Percentiles rank a stretch among this genome's conserved stretches.
These are phyloP conservation scores for Leptodermis oblonga DNA, from an alignment of 257 asterid genomes.

Conservation along the genomic window DNA sequence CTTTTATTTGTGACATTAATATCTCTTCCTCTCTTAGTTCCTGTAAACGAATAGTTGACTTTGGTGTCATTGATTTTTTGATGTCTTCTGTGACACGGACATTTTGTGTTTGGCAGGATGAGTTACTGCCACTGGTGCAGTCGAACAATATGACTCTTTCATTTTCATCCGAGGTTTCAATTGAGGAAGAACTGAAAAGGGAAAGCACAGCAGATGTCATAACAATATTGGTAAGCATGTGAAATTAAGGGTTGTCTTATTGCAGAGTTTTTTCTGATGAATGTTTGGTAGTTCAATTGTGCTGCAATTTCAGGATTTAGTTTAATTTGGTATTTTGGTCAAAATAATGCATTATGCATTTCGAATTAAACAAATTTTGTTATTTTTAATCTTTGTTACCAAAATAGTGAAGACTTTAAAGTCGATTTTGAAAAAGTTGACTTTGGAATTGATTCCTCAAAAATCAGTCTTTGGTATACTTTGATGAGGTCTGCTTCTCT, in stretches of 20 bases:
- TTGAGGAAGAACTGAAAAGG: conserved; percentile 98
- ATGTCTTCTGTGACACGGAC: neutral
- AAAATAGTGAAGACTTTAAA: neutral
- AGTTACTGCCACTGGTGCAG: conserved; percentile 72
- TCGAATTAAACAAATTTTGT: neutral
- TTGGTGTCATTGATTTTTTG: neutral
- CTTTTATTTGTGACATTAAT: neutral
- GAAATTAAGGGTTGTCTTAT: neutral
- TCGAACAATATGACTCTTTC: conserved; percentile 72
- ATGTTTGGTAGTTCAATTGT: neutral
- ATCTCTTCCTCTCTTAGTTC: neutral
- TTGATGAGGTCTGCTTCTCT: too few species aligned
- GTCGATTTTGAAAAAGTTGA: neutral
- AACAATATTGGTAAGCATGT: conserved; percentile 68
- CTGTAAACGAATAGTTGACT: neutral
- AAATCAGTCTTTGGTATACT: neutral
- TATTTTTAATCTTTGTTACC: too few species aligned
- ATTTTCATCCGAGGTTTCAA: conserved; percentile 90
- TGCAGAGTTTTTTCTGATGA: neutral
- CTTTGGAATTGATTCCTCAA: neutral
- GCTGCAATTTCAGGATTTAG: neutral
- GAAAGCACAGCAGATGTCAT: conserved; percentile 98
- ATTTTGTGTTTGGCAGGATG: conserved; percentile 61
- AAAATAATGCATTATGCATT: neutral
- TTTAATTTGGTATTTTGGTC: neutral